Evolutionary conservation across 352 stramenopile genomes (phyloP).

Genomic region (Pythium scleroteichum): DNA sequence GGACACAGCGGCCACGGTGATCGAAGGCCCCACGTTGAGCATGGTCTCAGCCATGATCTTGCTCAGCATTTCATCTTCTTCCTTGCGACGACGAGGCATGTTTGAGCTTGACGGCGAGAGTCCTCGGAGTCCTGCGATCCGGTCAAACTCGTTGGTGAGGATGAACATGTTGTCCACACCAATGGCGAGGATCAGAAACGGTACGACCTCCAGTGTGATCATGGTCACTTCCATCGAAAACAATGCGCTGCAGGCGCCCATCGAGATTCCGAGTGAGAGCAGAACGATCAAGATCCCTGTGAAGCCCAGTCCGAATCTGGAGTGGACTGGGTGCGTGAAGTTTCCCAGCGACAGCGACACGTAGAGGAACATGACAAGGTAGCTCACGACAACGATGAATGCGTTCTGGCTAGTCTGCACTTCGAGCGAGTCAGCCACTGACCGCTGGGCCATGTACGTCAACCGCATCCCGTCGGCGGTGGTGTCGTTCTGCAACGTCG

Average conservation of each 20-base stretch:
- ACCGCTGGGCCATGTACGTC: slow-evolving; percentile 86
- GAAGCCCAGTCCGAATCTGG: slow-evolving; percentile 77
- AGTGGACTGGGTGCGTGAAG: slow-evolving; percentile 63
- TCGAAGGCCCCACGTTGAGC: slow-evolving; percentile 83
- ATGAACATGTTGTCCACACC: slow-evolving; percentile 94
- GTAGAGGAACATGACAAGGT: slow-evolving; percentile 91
- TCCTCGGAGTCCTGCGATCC: slow-evolving; percentile 49
- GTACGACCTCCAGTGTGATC: slow-evolving; percentile 91
- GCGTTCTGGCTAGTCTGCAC: slow-evolving; percentile 89
- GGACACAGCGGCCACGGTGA: slow-evolving; percentile 79
- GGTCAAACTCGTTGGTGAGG: slow-evolving; percentile 86
- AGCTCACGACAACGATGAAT: slow-evolving; percentile 87
- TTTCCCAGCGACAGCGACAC: slow-evolving; percentile 84
- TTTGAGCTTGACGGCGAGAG: slow-evolving; percentile 28
- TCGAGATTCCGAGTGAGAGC: slow-evolving; percentile 68
- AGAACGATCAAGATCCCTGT: slow-evolving; percentile 87
- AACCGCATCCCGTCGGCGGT: slow-evolving; percentile 58
- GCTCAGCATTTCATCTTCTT: slow-evolving; percentile 48
- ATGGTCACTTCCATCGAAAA: slow-evolving; percentile 87
- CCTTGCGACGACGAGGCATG: slow-evolving; percentile 29
- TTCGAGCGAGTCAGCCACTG: slow-evolving; percentile 76
- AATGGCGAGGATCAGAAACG: slow-evolving; percentile 91
- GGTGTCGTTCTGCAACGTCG: slow-evolving; percentile 7
- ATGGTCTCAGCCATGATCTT: slow-evolving; percentile 78
- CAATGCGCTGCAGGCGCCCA: slow-evolving; percentile 65